phyloP scores from a whole-genome alignment of 352 stramenopile species.

The Phytophthora europaea region DNA sequence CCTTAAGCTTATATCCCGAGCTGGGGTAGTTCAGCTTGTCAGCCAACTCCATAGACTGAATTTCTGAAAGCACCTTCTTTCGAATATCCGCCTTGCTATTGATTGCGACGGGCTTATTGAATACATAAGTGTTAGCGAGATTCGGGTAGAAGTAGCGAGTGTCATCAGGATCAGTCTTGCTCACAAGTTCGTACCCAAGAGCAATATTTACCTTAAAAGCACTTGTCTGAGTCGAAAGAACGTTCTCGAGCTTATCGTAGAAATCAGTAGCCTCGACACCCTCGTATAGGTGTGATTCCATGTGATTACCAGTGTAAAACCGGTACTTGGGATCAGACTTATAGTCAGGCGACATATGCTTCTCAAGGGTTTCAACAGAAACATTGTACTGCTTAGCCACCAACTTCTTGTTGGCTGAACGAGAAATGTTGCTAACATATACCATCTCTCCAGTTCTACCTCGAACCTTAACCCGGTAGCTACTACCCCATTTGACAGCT shows the following conservation, averaged over 20 bases:
- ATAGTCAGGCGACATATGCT: too few species aligned
- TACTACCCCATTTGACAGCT: constrained; percentile 9
- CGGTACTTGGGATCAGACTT: too few species aligned
- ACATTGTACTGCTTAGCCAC: neutral
- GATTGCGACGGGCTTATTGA: constrained; percentile 16
- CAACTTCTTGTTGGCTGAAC: neutral
- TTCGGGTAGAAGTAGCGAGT: constrained; percentile 5
- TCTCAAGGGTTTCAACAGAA: too few species aligned
- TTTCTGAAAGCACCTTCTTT: too few species aligned
- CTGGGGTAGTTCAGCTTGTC: too few species aligned
- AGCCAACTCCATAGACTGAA: too few species aligned
- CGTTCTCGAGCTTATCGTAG: too few species aligned
- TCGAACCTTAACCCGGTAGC: constrained; percentile 7
- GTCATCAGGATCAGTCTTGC: neutral
- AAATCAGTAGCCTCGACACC: too few species aligned
- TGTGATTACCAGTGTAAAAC: neutral
- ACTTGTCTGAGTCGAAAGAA: neutral
- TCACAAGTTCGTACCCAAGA: constrained; percentile 15
- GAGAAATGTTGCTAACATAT: constrained; percentile 7
- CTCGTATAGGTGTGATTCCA: too few species aligned
- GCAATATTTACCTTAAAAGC: constrained; percentile 19
- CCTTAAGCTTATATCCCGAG: too few species aligned
- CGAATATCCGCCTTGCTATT: constrained; percentile 3
- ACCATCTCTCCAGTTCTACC: neutral
- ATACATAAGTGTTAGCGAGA: constrained; percentile 16